Conservation (phyloP, 164 flowering plant species). For the Houttuynia cordata region DNA sequence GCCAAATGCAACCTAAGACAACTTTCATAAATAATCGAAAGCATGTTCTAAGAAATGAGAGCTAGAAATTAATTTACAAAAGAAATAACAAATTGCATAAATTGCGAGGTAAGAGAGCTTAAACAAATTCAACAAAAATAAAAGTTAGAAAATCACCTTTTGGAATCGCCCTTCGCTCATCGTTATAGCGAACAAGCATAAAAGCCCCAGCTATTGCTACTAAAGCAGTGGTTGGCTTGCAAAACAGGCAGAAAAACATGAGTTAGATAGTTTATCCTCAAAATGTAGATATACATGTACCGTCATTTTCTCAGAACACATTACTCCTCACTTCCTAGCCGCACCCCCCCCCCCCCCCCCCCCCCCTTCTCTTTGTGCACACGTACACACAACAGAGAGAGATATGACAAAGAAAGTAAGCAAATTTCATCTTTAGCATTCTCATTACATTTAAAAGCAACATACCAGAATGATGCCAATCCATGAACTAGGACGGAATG, state of each 20-base stretch:
- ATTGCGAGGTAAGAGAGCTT: not conserved
- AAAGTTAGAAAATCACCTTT: slow-evolving; percentile 34
- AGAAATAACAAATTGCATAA: no score
- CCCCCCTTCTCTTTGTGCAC: no score
- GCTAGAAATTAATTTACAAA: no score
- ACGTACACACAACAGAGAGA: not conserved
- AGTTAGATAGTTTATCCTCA: not conserved
- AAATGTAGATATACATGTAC: not conserved
- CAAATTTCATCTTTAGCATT: not conserved
- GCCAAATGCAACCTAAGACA: no score
- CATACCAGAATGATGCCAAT: slow-evolving; percentile 33
- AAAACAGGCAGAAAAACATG: not conserved
- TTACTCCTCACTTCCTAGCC: not conserved
- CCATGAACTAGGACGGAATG: slow-evolving; percentile 24
- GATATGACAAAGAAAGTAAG: not conserved
- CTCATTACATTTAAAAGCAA: not conserved
- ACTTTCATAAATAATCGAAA: no score
- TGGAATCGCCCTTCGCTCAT: slow-evolving; percentile 54
- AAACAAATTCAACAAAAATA: not conserved
- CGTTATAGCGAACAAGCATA: slow-evolving; percentile 48
- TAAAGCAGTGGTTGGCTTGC: slow-evolving; percentile 48
- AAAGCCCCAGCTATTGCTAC: slow-evolving; percentile 48
- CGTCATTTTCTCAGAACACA: not conserved
- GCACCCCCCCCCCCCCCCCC: not conserved
- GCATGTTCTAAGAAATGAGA: no score